A percentile compares a stretch with the other conserved stretches of the same genome.
Evolutionary conservation across 768 basidiomycete genomes (phyloP).

Genomic region (Pholiota conissans): DNA sequence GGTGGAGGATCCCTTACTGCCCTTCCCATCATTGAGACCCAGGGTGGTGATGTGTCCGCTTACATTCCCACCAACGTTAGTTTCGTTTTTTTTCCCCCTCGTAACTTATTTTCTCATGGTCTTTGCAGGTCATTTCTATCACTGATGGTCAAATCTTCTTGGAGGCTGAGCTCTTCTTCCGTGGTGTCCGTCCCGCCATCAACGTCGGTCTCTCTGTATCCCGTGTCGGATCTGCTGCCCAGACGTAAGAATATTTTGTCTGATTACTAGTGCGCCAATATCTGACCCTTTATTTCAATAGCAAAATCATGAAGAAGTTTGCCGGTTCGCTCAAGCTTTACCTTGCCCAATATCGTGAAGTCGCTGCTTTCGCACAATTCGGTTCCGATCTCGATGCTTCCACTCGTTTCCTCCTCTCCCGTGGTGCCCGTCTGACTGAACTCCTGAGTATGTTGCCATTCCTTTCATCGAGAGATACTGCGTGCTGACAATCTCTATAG

Average conservation of each 20-base stretch:
- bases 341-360: conserved; percentile 99
- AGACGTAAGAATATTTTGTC: conserved; percentile 70
- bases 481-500: conserved; percentile 37
- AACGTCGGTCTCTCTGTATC: conserved; percentile 99
- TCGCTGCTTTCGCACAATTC: conserved; percentile 98
- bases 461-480: conserved; percentile 14
- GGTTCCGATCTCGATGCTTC: conserved; percentile 99
- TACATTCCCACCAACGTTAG: conserved; percentile 94
- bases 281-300: conserved; percentile 23
- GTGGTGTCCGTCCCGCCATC: conserved; percentile 99
- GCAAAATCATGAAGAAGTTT: conserved; percentile 99
- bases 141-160: conserved; percentile 99
- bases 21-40: conserved; percentile 99
- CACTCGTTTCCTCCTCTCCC: conserved; percentile 95
- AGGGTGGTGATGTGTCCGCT: conserved; percentile 99
- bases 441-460: conserved; percentile 66
- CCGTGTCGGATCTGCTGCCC: conserved; percentile 99
- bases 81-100: conserved; percentile 7
- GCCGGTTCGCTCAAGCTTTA: conserved; percentile 99
- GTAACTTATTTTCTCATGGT: conserved; percentile 3
- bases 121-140: conserved; percentile 91
- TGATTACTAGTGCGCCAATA: conserved; percentile 5
- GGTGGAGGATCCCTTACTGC: conserved; percentile 99
- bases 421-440: conserved; percentile 98
- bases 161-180: conserved; percentile 99